Percentiles rank a stretch among this genome's conserved stretches.
These are phyloP conservation scores for Exophiala sp. DNA, from an alignment of 2,329 filamentous ascomycete genomes.

Conservation along the genomic window DNA sequence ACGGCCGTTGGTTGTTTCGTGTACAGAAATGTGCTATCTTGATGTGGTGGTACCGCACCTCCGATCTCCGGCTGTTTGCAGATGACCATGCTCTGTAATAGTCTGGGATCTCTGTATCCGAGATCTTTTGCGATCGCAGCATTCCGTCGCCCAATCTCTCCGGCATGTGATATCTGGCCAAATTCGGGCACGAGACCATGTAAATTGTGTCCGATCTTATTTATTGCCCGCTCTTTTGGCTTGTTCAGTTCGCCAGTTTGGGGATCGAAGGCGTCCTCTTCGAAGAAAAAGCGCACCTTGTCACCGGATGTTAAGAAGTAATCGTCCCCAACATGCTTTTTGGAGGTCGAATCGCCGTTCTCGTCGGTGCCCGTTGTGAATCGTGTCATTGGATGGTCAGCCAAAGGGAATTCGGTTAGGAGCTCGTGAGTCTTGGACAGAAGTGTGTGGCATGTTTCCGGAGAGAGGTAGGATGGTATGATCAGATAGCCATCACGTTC, in stretches of 20 bases:
- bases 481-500: slow-evolving; percentile 84
- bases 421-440: slow-evolving; percentile 71
- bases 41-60: slow-evolving; percentile 83
- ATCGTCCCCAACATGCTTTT: slow-evolving; percentile 79
- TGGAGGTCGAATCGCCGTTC: slow-evolving; percentile 39
- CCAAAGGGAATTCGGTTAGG: slow-evolving; percentile 72
- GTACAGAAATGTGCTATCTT: slow-evolving; percentile 90
- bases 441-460: slow-evolving; percentile 48
- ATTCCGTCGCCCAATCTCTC: slow-evolving; percentile 42
- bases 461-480: slow-evolving; percentile 67
- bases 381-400: slow-evolving; percentile 83
- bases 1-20: slow-evolving; percentile 84
- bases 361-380: slow-evolving; percentile 80
- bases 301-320: slow-evolving; percentile 91
- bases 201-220: slow-evolving; percentile 80
- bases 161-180: slow-evolving; percentile 52
- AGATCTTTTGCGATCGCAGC: slow-evolving; percentile 65
- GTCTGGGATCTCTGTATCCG: slow-evolving; percentile 70
- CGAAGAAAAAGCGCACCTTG: slow-evolving; percentile 95
- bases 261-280: slow-evolving; percentile 80
- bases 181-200: slow-evolving; percentile 68
- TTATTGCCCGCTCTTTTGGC: slow-evolving; percentile 80
- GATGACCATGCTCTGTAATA: slow-evolving; percentile 94
- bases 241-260: slow-evolving; percentile 62
- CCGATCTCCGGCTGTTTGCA: slow-evolving; percentile 98